phyloP scores from a whole-genome alignment of 2,329 filamentous ascomycete species.

The Ascocoryne sarcoides region DNA sequence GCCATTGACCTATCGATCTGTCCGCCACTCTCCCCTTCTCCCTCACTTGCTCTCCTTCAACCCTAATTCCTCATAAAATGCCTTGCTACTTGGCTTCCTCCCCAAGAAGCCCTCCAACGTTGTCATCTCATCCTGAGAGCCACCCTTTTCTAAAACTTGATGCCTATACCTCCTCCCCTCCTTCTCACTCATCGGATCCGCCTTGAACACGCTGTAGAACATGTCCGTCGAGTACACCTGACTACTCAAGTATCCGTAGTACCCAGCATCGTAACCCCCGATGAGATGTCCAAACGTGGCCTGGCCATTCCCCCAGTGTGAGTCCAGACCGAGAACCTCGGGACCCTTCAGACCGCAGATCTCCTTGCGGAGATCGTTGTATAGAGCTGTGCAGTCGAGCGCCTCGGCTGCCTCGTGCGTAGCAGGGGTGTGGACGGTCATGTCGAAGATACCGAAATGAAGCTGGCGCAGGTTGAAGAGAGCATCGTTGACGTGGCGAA shows the following conservation, averaged over 20 bases:
- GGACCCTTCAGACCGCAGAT: conserved; percentile 69
- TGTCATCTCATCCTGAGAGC: conserved; percentile 72
- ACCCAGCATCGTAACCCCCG: conserved; percentile 76
- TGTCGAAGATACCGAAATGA: conserved; percentile 76
- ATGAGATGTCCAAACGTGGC: conserved; percentile 77
- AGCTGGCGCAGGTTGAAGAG: conserved; percentile 72
- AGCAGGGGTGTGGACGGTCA: conserved; percentile 66
- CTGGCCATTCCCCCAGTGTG: conserved; percentile 64
- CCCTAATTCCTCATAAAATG: conserved; percentile 74
- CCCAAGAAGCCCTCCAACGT: conserved; percentile 72
- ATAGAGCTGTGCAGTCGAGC: conserved; percentile 56
- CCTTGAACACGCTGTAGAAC: conserved; percentile 74
- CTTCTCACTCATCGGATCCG: conserved; percentile 66
- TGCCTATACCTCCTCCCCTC: conserved; percentile 70
- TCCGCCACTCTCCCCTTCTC: no score
- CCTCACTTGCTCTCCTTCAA: no score
- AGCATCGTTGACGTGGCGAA: conserved; percentile 74
- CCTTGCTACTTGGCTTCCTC: conserved; percentile 64
- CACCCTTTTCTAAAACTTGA: conserved; percentile 69
- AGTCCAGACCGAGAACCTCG: conserved; percentile 47
- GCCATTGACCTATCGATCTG: no score
- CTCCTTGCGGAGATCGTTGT: conserved; percentile 64
- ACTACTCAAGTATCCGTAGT: conserved; percentile 68
- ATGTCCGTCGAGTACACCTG: conserved; percentile 80
- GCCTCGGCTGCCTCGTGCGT: conserved; percentile 60